A percentile compares a stretch with the other conserved stretches of the same genome.
phyloP scores from a whole-genome alignment of 129 eudicot genomes.

The Logfia minima region DNA sequence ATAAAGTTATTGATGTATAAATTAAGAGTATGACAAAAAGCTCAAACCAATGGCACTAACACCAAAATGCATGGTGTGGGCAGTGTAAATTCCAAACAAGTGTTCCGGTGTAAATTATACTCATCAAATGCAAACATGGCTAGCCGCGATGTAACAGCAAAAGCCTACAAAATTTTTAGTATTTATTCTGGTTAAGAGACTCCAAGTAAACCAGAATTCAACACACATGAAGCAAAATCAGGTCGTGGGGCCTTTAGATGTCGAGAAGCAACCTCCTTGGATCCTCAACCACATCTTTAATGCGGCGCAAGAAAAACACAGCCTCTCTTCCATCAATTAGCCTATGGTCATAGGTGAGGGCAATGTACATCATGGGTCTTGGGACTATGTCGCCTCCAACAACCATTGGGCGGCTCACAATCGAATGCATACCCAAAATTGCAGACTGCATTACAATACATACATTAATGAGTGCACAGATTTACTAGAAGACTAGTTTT shows the following conservation, averaged over 20 bases:
- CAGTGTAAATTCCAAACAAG: slow-evolving; percentile 21
- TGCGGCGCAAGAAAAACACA: slow-evolving; percentile 78
- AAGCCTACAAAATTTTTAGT: slow-evolving; percentile 26
- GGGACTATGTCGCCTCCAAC: slow-evolving; percentile 82
- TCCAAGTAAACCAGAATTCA: slow-evolving; percentile 25
- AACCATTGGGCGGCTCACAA: slow-evolving; percentile 88
- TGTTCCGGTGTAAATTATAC: slow-evolving; percentile 14
- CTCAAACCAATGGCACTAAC: slow-evolving; percentile 22
- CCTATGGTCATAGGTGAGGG: slow-evolving; percentile 93
- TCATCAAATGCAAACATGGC: slow-evolving; percentile 23
- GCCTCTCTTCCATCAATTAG: slow-evolving; percentile 99
- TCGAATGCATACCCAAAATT: slow-evolving; percentile 86
- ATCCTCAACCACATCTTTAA: slow-evolving; percentile 93
- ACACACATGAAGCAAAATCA: slow-evolving; percentile 6
- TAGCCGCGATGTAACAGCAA: slow-evolving; percentile 33
- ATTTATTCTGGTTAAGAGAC: slow-evolving; percentile 31
- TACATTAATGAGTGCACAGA: neutral
- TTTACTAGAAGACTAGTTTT: neutral
- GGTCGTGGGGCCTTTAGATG: slow-evolving; percentile 35
- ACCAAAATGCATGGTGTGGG: neutral
- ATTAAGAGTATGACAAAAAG: slow-evolving; percentile 5
- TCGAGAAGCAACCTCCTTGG: slow-evolving; percentile 82
- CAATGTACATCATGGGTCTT: slow-evolving; percentile 97
- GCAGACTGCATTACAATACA: slow-evolving; percentile 58
- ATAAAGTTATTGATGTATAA: slow-evolving; percentile 16